Conservation (phyloP, 176 grass and related monocot species). For the Aechmea fasciata region DNA sequence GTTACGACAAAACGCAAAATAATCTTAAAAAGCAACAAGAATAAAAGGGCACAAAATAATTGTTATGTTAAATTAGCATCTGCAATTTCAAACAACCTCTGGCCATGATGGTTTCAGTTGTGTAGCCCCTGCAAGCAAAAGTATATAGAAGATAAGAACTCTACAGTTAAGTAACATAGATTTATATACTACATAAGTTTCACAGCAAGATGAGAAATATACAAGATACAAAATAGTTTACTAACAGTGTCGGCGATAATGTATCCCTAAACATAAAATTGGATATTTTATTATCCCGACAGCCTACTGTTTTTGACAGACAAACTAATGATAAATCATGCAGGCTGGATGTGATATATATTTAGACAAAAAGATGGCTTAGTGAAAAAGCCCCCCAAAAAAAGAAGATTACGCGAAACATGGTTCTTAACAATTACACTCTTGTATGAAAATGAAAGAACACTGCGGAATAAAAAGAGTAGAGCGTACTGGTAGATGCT, state of each 20-base stretch:
- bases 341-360: no score
- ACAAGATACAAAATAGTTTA: neutral
- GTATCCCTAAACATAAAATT: no score
- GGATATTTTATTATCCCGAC: no score
- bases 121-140: constrained; percentile 57
- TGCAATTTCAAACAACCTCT: constrained; percentile 43
- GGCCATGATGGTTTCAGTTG: constrained; percentile 63
- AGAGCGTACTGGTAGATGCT: constrained; percentile 55
- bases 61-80: neutral
- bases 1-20: neutral
- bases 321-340: no score
- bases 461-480: neutral
- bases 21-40: neutral
- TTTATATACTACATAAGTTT: neutral
- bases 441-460: constrained; percentile 9
- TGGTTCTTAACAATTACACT: neutral
- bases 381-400: no score
- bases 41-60: neutral
- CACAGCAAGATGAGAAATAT: neutral
- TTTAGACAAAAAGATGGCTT: no score
- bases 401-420: neutral
- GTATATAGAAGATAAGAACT: neutral
- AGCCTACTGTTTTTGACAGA: no score
- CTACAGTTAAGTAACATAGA: neutral
- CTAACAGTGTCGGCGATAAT: no score